These are phyloP conservation scores for Melanogaster broomeanus DNA, from an alignment of 768 basidiomycete species.

Conservation along the genomic window DNA sequence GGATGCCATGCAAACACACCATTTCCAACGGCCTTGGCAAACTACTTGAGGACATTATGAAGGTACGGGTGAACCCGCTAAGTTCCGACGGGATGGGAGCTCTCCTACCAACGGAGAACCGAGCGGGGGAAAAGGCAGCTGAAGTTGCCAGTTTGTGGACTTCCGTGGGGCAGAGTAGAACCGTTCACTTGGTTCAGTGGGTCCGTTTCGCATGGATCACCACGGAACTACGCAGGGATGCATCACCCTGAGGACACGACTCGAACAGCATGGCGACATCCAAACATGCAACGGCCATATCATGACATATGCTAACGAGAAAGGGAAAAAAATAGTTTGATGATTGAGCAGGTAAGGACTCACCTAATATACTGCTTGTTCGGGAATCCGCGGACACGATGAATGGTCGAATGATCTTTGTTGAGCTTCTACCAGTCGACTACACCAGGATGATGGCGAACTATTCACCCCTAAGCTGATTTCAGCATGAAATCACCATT, in stretches of 20 bases:
- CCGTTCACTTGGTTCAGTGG: background rate
- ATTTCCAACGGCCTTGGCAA: slow-evolving; percentile 9
- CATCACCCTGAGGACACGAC: slow-evolving; percentile 22
- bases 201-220: slow-evolving; percentile 19
- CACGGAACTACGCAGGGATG: slow-evolving; percentile 17
- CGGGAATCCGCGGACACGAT: slow-evolving; percentile 4
- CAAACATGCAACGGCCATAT: slow-evolving; percentile 26
- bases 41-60: slow-evolving; percentile 1
- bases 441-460: no score
- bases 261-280: slow-evolving; percentile 4
- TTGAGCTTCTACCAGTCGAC: no score
- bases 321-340: no score
- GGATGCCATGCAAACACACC: slow-evolving; percentile 17
- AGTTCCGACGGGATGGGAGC: background rate
- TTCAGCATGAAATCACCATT: no score
- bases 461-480: no score
- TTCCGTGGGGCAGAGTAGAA: background rate
- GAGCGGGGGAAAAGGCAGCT: background rate
- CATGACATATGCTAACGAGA: slow-evolving; percentile 8
- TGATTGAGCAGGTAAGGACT: slow-evolving; percentile 16
- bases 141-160: background rate
- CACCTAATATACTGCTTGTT: slow-evolving; percentile 17
- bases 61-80: background rate
- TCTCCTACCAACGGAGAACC: no score
- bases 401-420: background rate